Evolutionary conservation across 192 early-diverging fungal species (phyloP).

Genomic region (Coemansia sp.): DNA sequence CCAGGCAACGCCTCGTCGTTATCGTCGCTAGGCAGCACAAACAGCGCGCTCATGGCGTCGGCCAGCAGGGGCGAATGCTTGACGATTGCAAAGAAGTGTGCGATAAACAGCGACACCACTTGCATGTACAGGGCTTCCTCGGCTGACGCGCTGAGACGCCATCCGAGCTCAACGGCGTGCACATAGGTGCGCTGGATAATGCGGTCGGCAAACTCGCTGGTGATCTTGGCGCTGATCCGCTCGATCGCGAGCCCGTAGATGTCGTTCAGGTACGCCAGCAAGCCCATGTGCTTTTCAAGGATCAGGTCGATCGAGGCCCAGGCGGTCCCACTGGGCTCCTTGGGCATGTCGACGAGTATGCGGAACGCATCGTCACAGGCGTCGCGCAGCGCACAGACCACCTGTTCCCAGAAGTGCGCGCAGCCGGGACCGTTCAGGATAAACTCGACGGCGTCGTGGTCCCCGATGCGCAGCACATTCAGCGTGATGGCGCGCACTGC

Average conservation of each 20-base stretch:
- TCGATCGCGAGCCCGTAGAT: conserved; percentile 57
- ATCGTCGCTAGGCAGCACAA: conserved; percentile 7
- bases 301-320: conserved; percentile 56
- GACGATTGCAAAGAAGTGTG: conserved; percentile 52
- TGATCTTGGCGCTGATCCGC: conserved; percentile 55
- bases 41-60: conserved; percentile 37
- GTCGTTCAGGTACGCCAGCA: conserved; percentile 65
- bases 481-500: conserved; percentile 65
- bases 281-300: conserved; percentile 63
- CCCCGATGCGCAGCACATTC: conserved; percentile 58
- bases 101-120: conserved; percentile 40
- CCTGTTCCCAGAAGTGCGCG: conserved; percentile 42
- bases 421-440: conserved; percentile 28
- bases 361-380: conserved; percentile 43
- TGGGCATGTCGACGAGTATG: conserved; percentile 47
- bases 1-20: neutral
- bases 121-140: conserved; percentile 53
- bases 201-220: conserved; percentile 33
- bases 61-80: conserved; percentile 44
- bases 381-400: conserved; percentile 38
- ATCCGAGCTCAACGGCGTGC: conserved; percentile 32
- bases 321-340: conserved; percentile 19
- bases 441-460: conserved; percentile 34
- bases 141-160: conserved; percentile 21
- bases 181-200: conserved; percentile 37